Evolutionary conservation across 2,329 filamentous ascomycete species (phyloP).

Genomic region (Fusarium oxysporum): DNA sequence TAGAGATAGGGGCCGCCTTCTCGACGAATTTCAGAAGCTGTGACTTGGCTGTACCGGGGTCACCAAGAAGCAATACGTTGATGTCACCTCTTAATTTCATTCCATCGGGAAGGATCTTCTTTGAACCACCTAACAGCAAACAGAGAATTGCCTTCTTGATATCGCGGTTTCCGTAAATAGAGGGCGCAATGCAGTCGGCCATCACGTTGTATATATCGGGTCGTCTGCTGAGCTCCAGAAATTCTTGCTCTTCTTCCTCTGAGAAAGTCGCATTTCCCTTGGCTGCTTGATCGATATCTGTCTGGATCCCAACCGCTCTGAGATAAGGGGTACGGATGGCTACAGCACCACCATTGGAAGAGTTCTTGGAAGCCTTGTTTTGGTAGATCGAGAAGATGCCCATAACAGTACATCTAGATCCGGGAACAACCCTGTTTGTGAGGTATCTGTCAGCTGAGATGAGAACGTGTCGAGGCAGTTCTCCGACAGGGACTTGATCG

Average conservation of each 20-base stretch:
- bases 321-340: constrained; percentile 97
- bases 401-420: constrained; percentile 93
- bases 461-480: constrained; percentile 92
- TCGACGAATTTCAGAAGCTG: constrained; percentile 98
- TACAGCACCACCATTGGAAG: constrained; percentile 80
- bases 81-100: constrained; percentile 99
- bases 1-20: constrained; percentile 94
- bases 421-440: constrained; percentile 94
- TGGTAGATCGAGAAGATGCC: constrained; percentile 99
- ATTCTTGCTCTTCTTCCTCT: constrained; percentile 97
- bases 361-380: constrained; percentile 85
- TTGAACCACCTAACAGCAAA: constrained; percentile 91
- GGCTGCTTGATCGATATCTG: constrained; percentile 87
- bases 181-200: constrained; percentile 92
- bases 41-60: constrained; percentile 97
- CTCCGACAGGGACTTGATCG: constrained; percentile 96
- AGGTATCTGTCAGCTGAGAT: constrained; percentile 97
- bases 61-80: constrained; percentile 95
- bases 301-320: constrained; percentile 90
- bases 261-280: constrained; percentile 87
- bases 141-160: constrained; percentile 99
- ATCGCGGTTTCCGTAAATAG: constrained; percentile 94
- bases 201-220: constrained; percentile 94
- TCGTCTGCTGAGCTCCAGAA: constrained; percentile 87
- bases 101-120: constrained; percentile 96